phyloP scores from a whole-genome alignment of 2,329 filamentous ascomycete species.

The Metarhizium anisopliae region DNA sequence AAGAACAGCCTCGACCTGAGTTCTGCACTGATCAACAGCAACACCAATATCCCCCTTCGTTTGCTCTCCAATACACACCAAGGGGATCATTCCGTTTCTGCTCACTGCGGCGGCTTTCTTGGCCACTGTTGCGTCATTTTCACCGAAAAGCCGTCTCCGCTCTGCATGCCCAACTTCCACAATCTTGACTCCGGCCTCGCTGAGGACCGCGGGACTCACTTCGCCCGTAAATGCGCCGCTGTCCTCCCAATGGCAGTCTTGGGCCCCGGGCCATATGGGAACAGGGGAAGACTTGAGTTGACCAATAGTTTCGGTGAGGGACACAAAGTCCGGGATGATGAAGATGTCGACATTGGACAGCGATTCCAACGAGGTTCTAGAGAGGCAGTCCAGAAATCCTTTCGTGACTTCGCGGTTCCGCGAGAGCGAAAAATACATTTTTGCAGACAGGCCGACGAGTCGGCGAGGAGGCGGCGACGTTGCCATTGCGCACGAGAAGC shows the following conservation, averaged over 20 bases:
- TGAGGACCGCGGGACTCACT: constrained; percentile 59
- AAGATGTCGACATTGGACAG: constrained; percentile 57
- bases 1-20: constrained; percentile 58
- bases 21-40: constrained; percentile 57
- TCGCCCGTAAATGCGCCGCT: constrained; percentile 70
- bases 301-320: constrained; percentile 44
- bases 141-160: constrained; percentile 60
- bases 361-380: constrained; percentile 30
- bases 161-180: constrained; percentile 80
- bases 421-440: constrained; percentile 69
- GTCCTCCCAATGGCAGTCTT: constrained; percentile 65
- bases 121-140: constrained; percentile 61
- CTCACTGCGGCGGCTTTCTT: constrained; percentile 62
- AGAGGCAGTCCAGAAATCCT: constrained; percentile 36
- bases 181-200: constrained; percentile 58
- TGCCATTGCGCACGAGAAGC: constrained; percentile 2
- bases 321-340: constrained; percentile 69
- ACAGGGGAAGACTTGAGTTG: constrained; percentile 31
- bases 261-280: constrained; percentile 56
- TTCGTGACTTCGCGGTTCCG: constrained; percentile 50
- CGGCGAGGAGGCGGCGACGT: constrained; percentile 33
- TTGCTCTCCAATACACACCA: constrained; percentile 74
- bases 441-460: constrained; percentile 65
- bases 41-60: constrained; percentile 38
- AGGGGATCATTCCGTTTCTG: constrained; percentile 61